Percentiles rank a stretch among this genome's conserved stretches.
Evolutionary conservation across 441 rosid genomes (phyloP).

Genomic region (Adansonia rubrostipa): DNA sequence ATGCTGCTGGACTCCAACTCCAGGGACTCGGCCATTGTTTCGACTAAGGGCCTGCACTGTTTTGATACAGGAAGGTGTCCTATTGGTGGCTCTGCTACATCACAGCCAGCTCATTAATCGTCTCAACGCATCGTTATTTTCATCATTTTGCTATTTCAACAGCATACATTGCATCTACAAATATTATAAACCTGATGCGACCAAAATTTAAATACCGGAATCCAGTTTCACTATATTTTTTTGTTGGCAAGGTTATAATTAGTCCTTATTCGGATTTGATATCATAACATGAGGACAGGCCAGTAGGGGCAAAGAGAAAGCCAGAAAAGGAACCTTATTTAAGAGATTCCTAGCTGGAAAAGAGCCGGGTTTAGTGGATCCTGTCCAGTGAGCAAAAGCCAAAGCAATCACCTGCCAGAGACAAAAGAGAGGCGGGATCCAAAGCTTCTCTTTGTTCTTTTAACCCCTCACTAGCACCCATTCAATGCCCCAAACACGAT

Average conservation of each 20-base stretch:
- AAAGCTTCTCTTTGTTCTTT: constrained; percentile 41
- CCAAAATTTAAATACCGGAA: not conserved
- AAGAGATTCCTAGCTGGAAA: constrained; percentile 55
- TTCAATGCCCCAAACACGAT: constrained; percentile 33
- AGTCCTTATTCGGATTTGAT: constrained; percentile 33
- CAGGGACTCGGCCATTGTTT: not conserved
- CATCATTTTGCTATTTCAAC: not conserved
- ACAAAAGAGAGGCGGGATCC: constrained; percentile 49
- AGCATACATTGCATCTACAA: not conserved
- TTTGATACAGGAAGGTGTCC: not conserved
- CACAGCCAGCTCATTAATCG: constrained; percentile 25
- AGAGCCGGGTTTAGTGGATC: constrained; percentile 81
- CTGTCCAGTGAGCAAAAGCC: constrained; percentile 53
- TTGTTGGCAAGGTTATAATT: not conserved
- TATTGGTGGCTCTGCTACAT: not conserved
- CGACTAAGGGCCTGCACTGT: not conserved
- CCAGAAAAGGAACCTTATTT: constrained; percentile 34
- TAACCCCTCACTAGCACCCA: constrained; percentile 35
- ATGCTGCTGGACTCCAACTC: not conserved
- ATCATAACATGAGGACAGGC: not conserved
- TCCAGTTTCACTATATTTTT: not conserved
- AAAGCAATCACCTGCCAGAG: constrained; percentile 27
- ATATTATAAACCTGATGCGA: no score
- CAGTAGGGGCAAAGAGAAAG: constrained; percentile 22
- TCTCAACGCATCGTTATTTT: constrained; percentile 7